Conservation (phyloP, 192 early-diverging fungal genomes). For the Diversispora eburnea region DNA sequence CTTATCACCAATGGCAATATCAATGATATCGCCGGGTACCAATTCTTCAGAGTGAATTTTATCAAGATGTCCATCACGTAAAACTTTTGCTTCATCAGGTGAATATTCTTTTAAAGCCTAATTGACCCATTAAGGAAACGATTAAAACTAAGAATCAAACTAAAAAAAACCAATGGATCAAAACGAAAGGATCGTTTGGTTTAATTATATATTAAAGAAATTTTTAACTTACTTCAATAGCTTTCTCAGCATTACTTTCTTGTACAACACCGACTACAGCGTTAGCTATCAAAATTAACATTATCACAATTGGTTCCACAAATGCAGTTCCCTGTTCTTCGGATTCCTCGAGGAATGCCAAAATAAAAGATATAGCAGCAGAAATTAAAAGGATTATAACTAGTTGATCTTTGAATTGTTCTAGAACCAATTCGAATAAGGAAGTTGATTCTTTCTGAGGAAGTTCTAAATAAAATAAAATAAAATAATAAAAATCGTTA, state of each 20-base stretch:
- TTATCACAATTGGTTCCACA: slow-evolving; percentile 97
- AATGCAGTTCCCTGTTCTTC: slow-evolving; percentile 76
- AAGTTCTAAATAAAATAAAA: slow-evolving; percentile 53
- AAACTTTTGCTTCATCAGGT: slow-evolving; percentile 89
- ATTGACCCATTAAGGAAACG: not conserved
- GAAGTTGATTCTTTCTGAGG: slow-evolving; percentile 89
- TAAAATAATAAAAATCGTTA: not conserved
- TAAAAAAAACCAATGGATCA: not conserved
- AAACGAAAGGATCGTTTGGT: not conserved
- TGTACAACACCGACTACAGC: slow-evolving; percentile 96
- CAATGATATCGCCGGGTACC: slow-evolving; percentile 97
- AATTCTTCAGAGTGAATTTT: slow-evolving; percentile 75
- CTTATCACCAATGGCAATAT: slow-evolving; percentile 90
- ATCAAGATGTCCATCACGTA: slow-evolving; percentile 66
- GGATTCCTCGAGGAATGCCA: slow-evolving; percentile 82
- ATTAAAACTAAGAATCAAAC: not conserved
- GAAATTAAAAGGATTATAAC: slow-evolving; percentile 92
- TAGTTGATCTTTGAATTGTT: slow-evolving; percentile 98
- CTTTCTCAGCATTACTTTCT: slow-evolving; percentile 94
- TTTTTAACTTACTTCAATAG: slow-evolving; percentile 72
- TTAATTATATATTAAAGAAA: not conserved
- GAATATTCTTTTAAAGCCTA: slow-evolving; percentile 93
- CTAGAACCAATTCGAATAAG: slow-evolving; percentile 87
- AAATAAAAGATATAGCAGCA: slow-evolving; percentile 86
- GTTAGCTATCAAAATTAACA: slow-evolving; percentile 97